A percentile compares a stretch with the other conserved stretches of the same genome.
Conservation (phyloP, 2,329 filamentous ascomycete genomes). For the Apiospora kogelbergensis region DNA sequence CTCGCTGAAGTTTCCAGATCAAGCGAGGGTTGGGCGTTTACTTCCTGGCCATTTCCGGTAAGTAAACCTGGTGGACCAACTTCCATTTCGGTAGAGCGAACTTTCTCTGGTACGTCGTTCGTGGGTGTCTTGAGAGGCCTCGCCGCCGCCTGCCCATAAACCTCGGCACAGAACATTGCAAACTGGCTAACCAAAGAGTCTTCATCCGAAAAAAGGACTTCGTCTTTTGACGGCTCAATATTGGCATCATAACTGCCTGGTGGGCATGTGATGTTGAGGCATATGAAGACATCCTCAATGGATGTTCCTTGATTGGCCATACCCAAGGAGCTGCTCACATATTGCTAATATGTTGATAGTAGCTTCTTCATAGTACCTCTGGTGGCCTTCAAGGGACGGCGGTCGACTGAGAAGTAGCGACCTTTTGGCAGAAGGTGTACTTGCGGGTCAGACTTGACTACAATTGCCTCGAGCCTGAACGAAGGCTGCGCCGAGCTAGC, state of each 20-base stretch:
- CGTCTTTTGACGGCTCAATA: conserved; percentile 69
- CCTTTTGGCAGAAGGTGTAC: conserved; percentile 45
- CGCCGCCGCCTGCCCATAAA: conserved; percentile 33
- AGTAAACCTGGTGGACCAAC: too few relatives aligned
- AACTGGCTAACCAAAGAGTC: conserved; percentile 44
- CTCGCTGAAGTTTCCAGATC: background rate
- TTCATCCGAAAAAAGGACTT: conserved; percentile 66
- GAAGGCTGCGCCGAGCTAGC: conserved; percentile 17
- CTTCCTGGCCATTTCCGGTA: background rate
- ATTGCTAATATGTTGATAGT: conserved; percentile 49
- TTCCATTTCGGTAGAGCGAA: background rate
- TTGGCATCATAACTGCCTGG: conserved; percentile 68
- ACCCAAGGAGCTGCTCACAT: conserved; percentile 37
- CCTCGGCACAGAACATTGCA: conserved; percentile 39
- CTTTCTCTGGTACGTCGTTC: background rate
- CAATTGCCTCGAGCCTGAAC: conserved; percentile 55
- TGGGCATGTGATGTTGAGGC: conserved; percentile 63
- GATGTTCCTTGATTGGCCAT: conserved; percentile 23
- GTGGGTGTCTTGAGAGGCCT: background rate
- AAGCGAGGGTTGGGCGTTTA: background rate
- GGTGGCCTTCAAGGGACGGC: conserved; percentile 58
- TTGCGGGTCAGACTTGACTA: conserved; percentile 54
- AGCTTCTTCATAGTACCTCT: conserved; percentile 63
- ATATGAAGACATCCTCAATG: conserved; percentile 58
- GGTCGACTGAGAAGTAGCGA: conserved; percentile 67